These are phyloP conservation scores for Sedum album DNA, from an alignment of 164 flowering plant genomes.

Conservation along the genomic window DNA sequence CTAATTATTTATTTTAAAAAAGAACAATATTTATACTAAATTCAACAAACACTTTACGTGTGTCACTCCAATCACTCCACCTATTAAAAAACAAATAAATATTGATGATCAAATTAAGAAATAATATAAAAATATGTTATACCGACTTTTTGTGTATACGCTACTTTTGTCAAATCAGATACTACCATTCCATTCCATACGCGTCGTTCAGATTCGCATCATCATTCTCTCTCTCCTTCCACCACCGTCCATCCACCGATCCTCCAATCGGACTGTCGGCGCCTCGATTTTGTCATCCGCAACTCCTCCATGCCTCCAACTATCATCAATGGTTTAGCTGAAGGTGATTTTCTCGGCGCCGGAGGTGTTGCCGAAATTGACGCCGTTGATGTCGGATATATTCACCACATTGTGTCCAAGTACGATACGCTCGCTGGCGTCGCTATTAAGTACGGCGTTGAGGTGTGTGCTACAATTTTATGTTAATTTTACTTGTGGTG, in stretches of 20 bases:
- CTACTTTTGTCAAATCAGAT: no score
- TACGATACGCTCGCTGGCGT: constrained; percentile 92
- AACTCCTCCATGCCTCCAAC: constrained; percentile 7
- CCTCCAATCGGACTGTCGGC: neutral
- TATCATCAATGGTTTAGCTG: neutral
- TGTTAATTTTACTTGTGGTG: neutral
- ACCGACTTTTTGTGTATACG: no score
- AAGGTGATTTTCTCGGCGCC: neutral
- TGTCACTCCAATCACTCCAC: neutral
- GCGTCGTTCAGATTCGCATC: neutral
- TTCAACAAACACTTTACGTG: neutral
- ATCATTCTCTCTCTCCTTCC: neutral
- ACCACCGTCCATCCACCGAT: neutral
- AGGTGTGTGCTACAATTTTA: constrained; percentile 33
- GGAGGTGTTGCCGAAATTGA: neutral
- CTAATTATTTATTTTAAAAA: no score
- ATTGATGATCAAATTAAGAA: no score
- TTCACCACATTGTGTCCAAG: constrained; percentile 69
- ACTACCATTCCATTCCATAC: neutral
- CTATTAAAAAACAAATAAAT: neutral
- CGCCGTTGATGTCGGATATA: constrained; percentile 19
- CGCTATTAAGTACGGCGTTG: constrained; percentile 95
- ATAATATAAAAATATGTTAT: no score
- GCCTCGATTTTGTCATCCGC: neutral
- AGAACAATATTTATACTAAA: neutral